Evolutionary conservation across 495 filamentous ascomycete genomes (phyloP), one percentile per base, ranked within the genome.

Genomic region (Penicillium mononematosum): DNA sequence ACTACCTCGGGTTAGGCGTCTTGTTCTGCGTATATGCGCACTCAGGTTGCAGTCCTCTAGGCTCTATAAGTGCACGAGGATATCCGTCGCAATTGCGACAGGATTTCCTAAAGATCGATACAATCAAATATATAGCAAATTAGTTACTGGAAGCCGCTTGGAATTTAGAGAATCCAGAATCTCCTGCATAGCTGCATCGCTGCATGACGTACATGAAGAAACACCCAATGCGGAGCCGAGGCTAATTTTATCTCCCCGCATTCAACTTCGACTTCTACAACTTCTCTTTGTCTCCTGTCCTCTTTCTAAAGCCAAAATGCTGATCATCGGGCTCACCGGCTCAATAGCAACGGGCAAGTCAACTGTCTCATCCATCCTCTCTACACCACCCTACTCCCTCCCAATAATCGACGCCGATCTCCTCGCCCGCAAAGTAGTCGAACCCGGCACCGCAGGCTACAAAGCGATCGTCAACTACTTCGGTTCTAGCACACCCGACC

Each of bases 261-360:
- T 54, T 51, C 54, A 54, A 44, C 27, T 42, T 16, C 16, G n/a
- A 36, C 27, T 45, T 12, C 31, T 19, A 32, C 24, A 55, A 39
- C 27, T 24, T 24, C 42, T 22, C 32, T 12, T n/a, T 29, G 31
- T 11, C 2, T 12, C 43, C 24, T 5, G 29, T 10, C 17, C 25
- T 12, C 2, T 29, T 6, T 19, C 47, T 16, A 1, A 44, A 14
- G 16, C 41, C 45, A 66, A 59, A 53, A 98, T 98, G 95, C 84
- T 98, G 52, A 83, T 98, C 64, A 90, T 98, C 67, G 94, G 94
- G 61, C 86, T 98, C 27, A 98, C 94, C 36, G 94, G 94, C 75
- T 96, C 92, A 57, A 96, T 98, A 70, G 93, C 94, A 36, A 98
- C 95, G 4, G 94, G 95, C 69, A 98, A 98, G 84, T 95, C 92